These are phyloP conservation scores for Entophlyctis luteolus DNA, from an alignment of 192 early-diverging fungal species.

Conservation along the genomic window DNA sequence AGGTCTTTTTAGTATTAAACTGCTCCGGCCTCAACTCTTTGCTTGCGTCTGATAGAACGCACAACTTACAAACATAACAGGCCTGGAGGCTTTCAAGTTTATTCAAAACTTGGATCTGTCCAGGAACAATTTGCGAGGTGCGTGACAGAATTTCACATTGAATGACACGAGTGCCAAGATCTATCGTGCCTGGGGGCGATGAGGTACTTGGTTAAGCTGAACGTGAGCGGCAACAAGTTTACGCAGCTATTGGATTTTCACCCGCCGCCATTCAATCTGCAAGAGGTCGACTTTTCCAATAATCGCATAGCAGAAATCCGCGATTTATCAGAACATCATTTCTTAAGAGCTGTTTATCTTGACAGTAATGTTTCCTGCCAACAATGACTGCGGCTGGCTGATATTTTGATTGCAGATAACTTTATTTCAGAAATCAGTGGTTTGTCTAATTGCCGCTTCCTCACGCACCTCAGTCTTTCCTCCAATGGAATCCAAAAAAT, in stretches of 20 bases:
- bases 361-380: slow-evolving; percentile 32
- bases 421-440: slow-evolving; percentile 30
- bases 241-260: slow-evolving; percentile 28
- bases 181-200: slow-evolving; percentile 29
- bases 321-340: slow-evolving; percentile 40
- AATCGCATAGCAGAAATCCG: slow-evolving; percentile 47
- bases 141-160: background rate
- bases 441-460: slow-evolving; percentile 37
- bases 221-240: slow-evolving; percentile 52
- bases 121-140: slow-evolving; percentile 46
- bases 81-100: slow-evolving; percentile 35
- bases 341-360: slow-evolving; percentile 39
- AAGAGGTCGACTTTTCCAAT: slow-evolving; percentile 48
- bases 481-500: slow-evolving; percentile 44
- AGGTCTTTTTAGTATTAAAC: background rate
- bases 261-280: slow-evolving; percentile 50
- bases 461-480: slow-evolving; percentile 42
- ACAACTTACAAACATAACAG: slow-evolving; percentile 29
- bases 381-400: background rate
- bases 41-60: slow-evolving; percentile 31
- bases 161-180: slow-evolving; percentile 21
- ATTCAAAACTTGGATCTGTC: slow-evolving; percentile 44
- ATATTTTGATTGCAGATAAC: slow-evolving; percentile 28
- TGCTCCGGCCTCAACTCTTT: background rate
- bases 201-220: slow-evolving; percentile 46